Evolutionary conservation across 176 grass and related monocot species (phyloP).

Genomic region (Aegilops bicornis): DNA sequence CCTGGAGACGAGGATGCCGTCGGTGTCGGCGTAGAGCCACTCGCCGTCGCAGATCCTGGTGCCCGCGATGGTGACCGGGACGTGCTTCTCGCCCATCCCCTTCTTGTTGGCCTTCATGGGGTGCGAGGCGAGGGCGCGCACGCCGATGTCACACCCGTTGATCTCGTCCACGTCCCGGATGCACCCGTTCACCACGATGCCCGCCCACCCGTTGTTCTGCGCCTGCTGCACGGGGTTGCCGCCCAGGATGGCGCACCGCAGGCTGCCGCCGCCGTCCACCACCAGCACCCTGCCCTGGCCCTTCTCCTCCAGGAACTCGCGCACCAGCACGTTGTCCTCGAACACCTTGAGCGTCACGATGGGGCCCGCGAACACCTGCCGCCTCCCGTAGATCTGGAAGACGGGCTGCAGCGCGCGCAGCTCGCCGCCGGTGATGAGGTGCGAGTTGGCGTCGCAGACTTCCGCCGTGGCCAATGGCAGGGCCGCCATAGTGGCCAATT

Average conservation of each 20-base stretch:
- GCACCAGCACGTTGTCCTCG: slow-evolving; percentile 81
- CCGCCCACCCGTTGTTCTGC: slow-evolving; percentile 83
- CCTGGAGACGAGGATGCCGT: slow-evolving; percentile 68
- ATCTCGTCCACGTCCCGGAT: slow-evolving; percentile 91
- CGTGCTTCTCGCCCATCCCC: slow-evolving; percentile 72
- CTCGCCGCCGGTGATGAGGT: slow-evolving; percentile 59
- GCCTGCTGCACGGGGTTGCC: slow-evolving; percentile 86
- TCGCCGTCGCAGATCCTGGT: slow-evolving; percentile 69
- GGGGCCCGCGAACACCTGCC: slow-evolving; percentile 69
- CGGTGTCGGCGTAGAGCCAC: slow-evolving; percentile 74
- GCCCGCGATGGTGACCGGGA: slow-evolving; percentile 48
- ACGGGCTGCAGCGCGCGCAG: slow-evolving; percentile 68
- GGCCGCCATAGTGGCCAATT: slow-evolving; percentile 43
- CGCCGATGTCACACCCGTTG: slow-evolving; percentile 82
- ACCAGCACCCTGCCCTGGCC: slow-evolving; percentile 74
- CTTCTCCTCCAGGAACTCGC: slow-evolving; percentile 75
- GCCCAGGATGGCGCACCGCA: slow-evolving; percentile 73
- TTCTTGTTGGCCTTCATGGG: slow-evolving; percentile 89
- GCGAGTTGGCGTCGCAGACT: slow-evolving; percentile 70
- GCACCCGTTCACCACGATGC: slow-evolving; percentile 84
- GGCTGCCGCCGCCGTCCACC: slow-evolving; percentile 69
- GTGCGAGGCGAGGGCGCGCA: slow-evolving; percentile 68
- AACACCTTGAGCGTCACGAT: slow-evolving; percentile 84
- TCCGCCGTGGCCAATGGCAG: slow-evolving; percentile 72
- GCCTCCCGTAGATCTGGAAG: slow-evolving; percentile 71